Evolutionary conservation across 495 filamentous ascomycete genomes (phyloP).

Genomic region (Neurospora sp.): DNA sequence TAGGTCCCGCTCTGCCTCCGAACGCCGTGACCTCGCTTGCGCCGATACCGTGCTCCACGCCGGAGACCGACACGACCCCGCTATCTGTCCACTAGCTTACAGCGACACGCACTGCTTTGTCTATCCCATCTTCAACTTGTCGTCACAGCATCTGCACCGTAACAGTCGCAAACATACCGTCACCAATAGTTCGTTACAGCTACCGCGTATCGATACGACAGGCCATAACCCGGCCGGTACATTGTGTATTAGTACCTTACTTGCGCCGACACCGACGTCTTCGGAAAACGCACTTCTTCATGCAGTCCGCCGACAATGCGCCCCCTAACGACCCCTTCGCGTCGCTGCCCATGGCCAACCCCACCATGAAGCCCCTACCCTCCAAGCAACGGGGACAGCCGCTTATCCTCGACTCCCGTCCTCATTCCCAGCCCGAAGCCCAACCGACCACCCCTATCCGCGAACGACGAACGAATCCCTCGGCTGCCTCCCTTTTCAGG

Average conservation of each 20-base stretch:
- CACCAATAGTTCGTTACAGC: neutral
- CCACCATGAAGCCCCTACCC: slow-evolving; percentile 22
- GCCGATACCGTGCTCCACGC: neutral
- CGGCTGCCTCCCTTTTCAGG: slow-evolving; percentile 50
- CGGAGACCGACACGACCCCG: neutral
- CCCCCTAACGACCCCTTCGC: slow-evolving; percentile 28
- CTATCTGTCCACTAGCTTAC: neutral
- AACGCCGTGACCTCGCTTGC: neutral
- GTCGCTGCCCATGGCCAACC: slow-evolving; percentile 31
- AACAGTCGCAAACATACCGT: neutral
- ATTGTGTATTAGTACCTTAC: too few species aligned
- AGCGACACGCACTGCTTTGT: neutral
- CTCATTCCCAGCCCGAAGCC: slow-evolving; percentile 31
- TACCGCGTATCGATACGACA: neutral
- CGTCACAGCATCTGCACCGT: neutral
- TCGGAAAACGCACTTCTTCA: slow-evolving; percentile 14
- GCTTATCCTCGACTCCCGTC: slow-evolving; percentile 18
- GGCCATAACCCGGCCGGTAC: too few species aligned
- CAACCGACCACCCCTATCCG: slow-evolving; percentile 38
- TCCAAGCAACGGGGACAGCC: slow-evolving; percentile 25
- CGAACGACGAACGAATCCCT: slow-evolving; percentile 39
- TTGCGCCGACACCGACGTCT: neutral
- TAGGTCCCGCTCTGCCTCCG: neutral
- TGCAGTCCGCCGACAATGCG: slow-evolving; percentile 36
- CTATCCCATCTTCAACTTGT: neutral